phyloP scores from a whole-genome alignment of 108 stramenopile species.

The Pinguiococcus pyrenoidosus region DNA sequence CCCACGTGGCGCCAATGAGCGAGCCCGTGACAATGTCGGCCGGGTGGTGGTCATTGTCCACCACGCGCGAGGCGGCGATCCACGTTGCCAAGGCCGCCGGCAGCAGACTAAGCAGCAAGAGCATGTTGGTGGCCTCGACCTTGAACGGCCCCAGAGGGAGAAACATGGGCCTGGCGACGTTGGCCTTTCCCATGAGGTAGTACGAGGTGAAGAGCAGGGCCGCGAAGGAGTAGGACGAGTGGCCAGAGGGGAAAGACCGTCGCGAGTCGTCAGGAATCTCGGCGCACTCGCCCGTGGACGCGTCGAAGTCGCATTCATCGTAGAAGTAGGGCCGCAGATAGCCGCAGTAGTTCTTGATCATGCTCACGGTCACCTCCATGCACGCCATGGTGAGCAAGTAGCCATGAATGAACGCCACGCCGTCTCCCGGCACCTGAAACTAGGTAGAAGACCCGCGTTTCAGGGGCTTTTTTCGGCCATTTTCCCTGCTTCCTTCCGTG shows the following conservation, averaged over 20 bases:
- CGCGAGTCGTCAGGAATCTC: slow-evolving; percentile 7
- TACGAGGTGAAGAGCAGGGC: slow-evolving; percentile 30
- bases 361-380: too few species aligned
- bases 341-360: slow-evolving; percentile 43
- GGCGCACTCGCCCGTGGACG: background rate
- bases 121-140: background rate
- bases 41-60: slow-evolving; percentile 47
- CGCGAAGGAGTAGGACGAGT: slow-evolving; percentile 36
- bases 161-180: too few species aligned
- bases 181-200: slow-evolving; percentile 27
- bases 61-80: slow-evolving; percentile 36
- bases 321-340: slow-evolving; percentile 47
- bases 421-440: too few species aligned
- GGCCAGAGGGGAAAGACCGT: slow-evolving; percentile 45
- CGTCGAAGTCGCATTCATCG: slow-evolving; percentile 32
- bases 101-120: slow-evolving; percentile 18
- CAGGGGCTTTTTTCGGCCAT: too few species aligned
- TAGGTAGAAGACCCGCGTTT: too few species aligned
- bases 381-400: too few species aligned
- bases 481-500: too few species aligned
- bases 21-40: slow-evolving; percentile 51
- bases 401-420: too few species aligned
- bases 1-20: slow-evolving; percentile 29
- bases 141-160: background rate
- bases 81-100: slow-evolving; percentile 40